Conservation (phyloP, 1,284 basidiomycete genomes). For the Gymnopus androsaceus region DNA sequence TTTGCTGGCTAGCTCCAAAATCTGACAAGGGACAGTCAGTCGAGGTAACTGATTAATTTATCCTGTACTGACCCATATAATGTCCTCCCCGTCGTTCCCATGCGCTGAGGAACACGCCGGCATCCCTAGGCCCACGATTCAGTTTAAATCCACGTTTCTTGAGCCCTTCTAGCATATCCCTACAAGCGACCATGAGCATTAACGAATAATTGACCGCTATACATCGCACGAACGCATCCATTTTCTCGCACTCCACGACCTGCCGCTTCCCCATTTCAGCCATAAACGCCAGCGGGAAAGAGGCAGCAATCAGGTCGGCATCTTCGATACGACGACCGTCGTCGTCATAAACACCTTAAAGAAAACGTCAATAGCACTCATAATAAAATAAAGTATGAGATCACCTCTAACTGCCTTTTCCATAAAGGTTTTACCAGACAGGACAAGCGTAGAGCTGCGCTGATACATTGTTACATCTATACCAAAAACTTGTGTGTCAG, state of each 20-base stretch:
- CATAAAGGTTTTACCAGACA: constrained; percentile 51
- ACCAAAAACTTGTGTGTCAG: background rate
- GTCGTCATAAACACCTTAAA: constrained; percentile 22
- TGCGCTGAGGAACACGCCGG: constrained; percentile 31
- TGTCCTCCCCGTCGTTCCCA: constrained; percentile 42
- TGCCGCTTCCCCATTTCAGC: too few species aligned
- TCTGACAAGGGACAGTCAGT: constrained; percentile 38
- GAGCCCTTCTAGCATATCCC: constrained; percentile 34
- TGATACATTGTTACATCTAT: constrained; percentile 65
- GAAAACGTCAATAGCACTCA: too few species aligned
- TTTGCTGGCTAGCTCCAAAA: constrained; percentile 61
- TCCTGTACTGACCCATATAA: constrained; percentile 44
- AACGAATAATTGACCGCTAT: too few species aligned
- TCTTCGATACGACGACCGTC: constrained; percentile 42
- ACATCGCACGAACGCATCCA: too few species aligned
- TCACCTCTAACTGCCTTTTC: too few species aligned
- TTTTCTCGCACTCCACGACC: too few species aligned
- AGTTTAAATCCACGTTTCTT: constrained; percentile 29
- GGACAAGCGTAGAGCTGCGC: constrained; percentile 62
- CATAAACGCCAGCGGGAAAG: too few species aligned
- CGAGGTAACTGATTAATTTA: constrained; percentile 37
- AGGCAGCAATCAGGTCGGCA: constrained; percentile 52
- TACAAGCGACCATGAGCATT: too few species aligned
- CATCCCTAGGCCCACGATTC: constrained; percentile 30
- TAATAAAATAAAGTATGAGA: too few species aligned